These are phyloP conservation scores for Verticillium isaacii DNA, from an alignment of 2,329 filamentous ascomycete genomes.

Conservation along the genomic window DNA sequence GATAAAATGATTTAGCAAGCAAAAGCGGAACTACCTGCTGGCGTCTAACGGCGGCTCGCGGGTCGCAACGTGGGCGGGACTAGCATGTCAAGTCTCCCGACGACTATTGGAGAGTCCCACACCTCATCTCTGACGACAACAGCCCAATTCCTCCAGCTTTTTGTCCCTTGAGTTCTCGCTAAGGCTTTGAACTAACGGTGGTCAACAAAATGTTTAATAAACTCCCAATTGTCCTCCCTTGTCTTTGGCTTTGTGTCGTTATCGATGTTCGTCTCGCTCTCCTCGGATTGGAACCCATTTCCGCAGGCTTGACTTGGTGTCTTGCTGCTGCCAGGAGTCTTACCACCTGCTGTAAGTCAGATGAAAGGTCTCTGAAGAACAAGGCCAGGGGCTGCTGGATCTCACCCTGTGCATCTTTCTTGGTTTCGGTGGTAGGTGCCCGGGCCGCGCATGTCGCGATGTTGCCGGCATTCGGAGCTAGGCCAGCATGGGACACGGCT, in stretches of 20 bases:
- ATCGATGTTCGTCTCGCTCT: neutral
- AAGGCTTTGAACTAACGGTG: neutral
- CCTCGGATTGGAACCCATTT: neutral
- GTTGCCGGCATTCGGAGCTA: neutral
- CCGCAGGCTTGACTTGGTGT: neutral
- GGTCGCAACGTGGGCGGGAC: too few species aligned
- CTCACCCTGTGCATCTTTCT: neutral
- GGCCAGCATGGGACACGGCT: neutral
- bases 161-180: neutral
- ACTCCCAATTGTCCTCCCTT: neutral
- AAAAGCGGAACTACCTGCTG: too few species aligned
- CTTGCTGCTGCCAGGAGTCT: neutral
- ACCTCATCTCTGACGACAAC: neutral
- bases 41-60: too few species aligned
- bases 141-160: neutral
- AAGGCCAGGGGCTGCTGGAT: neutral
- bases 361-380: neutral
- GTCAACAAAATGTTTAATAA: constrained; percentile 1
- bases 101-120: too few species aligned
- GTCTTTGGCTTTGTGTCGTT: neutral
- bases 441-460: neutral
- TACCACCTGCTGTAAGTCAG: neutral
- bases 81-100: too few species aligned
- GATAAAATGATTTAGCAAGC: too few species aligned
- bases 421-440: neutral